Evolutionary conservation across 2,329 filamentous ascomycete genomes (phyloP), one percentile per base, ranked within the genome.

Genomic region (Chrysoporthe puriensis): DNA sequence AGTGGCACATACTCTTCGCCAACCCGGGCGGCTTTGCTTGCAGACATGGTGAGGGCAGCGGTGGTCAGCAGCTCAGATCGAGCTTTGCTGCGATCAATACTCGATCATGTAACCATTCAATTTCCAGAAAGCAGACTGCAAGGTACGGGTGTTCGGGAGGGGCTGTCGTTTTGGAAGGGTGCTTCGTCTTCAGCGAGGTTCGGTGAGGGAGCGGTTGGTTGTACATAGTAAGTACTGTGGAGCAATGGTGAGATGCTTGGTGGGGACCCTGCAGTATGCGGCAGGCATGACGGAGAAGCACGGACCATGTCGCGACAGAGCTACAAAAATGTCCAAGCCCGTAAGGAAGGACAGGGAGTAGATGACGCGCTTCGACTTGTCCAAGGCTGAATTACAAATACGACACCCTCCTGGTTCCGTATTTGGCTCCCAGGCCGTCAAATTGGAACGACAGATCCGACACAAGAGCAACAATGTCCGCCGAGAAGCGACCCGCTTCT

Each of bases 401-500:
- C 16, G 14, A 7, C 6, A 7, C 8, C 8, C 26, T 16, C 7
- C 50, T 26, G 26, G 11, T n/a, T 57, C 2, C 18, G 44, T n/a
- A 16, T 63, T 32, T 56, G 57, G 48, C 18, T 21, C 40, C 36
- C 40, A 43, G 50, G 13, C 21, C 32, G 50, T 54, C 13, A 8
- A 40, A 3, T 32, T 4, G 13, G 40, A 42, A 13, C 43, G 21
- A 48, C 14, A 36, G 9, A 36, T 11, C 14, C 16, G 36, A 50
- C 18, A 21, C 21, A 14, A 16, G 26, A 43, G 6, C 66, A 68
- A n/a, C 1, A 69, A 97, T 97, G 94, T 93, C 94, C 44, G 87
- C 91, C 71, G 94, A 97, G 80, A 98, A 99, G 82, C 89, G 96
- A 76, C 91, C 94, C 69, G 94, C 94, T n/a, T 90, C 92, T 70